phyloP scores from a whole-genome alignment of 148 eudicot genomes.

The Bassia scoparia region DNA sequence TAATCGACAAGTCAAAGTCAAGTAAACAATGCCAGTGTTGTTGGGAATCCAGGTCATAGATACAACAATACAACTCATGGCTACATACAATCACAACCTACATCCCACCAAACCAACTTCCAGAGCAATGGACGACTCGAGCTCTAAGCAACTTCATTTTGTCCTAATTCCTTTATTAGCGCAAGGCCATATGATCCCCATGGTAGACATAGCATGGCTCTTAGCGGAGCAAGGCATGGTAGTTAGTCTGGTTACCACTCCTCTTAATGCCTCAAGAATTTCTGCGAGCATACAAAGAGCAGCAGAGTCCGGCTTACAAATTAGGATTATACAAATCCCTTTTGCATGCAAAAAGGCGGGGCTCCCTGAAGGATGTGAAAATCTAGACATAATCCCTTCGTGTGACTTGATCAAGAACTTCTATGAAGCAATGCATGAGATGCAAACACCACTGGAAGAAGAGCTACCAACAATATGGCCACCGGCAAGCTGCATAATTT shows the following conservation, averaged over 20 bases:
- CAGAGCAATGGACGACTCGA: conserved; percentile 25
- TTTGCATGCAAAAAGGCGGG: conserved; percentile 43
- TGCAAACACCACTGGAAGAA: conserved; percentile 34
- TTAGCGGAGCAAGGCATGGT: conserved; percentile 30
- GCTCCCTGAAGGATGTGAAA: conserved; percentile 51
- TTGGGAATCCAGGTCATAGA: too few relatives aligned
- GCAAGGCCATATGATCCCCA: conserved; percentile 45
- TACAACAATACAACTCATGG: too few relatives aligned
- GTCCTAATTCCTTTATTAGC: conserved; percentile 46
- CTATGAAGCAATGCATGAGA: conserved; percentile 30
- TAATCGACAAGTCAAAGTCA: too few relatives aligned
- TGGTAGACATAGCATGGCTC: conserved; percentile 49
- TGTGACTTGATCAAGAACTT: conserved; percentile 26
- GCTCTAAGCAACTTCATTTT: conserved; percentile 37
- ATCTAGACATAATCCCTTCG: conserved; percentile 44
- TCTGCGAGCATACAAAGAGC: conserved; percentile 25
- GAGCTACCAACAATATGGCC: conserved; percentile 26
- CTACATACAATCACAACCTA: too few relatives aligned
- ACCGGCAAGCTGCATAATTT: conserved; percentile 40
- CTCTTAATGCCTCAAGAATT: conserved; percentile 36
- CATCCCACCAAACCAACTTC: too few relatives aligned
- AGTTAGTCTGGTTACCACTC: conserved; percentile 47
- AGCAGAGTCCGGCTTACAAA: conserved; percentile 24
- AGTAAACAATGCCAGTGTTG: too few relatives aligned
- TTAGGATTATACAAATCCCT: conserved; percentile 29